Percentiles rank a stretch among this genome's conserved stretches.
Conservation (phyloP, 257 asterid species). For the Scutellaria galericulata region DNA sequence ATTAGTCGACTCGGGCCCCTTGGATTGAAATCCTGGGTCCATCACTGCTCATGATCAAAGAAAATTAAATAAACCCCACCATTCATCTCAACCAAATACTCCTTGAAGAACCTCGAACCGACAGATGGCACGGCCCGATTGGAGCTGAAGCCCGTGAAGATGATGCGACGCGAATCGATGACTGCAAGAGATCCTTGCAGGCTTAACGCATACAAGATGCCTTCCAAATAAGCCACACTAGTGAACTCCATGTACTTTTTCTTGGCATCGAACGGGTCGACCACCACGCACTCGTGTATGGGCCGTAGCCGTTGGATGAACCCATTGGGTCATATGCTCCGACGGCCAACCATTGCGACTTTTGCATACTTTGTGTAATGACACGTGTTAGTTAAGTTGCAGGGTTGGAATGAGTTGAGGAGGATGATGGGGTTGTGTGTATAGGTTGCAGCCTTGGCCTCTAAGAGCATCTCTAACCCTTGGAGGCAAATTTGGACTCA, state of each 20-base stretch:
- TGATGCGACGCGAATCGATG: constrained; percentile 15
- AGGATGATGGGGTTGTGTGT: background rate
- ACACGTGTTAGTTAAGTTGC: no score
- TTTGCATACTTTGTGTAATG: no score
- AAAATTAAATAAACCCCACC: background rate
- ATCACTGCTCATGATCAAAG: no score
- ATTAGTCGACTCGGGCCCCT: no score
- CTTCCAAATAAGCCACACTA: constrained; percentile 24
- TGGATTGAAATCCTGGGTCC: no score
- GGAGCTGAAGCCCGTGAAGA: constrained; percentile 14
- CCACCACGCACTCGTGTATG: background rate
- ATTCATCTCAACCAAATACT: constrained; percentile 37
- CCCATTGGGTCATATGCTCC: background rate
- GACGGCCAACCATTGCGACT: background rate
- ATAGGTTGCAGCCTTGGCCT: background rate
- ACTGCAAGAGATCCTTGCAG: constrained; percentile 38
- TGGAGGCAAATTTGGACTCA: no score
- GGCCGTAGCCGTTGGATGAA: background rate
- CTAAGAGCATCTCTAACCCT: no score
- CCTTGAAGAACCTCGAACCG: constrained; percentile 31
- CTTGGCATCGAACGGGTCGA: background rate
- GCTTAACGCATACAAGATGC: constrained; percentile 39
- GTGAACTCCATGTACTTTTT: constrained; percentile 34
- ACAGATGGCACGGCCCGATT: constrained; percentile 39
- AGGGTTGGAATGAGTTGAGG: background rate